These are phyloP conservation scores for Bruguiera gymnorhiza DNA, from an alignment of 345 rosid genomes.

Conservation along the genomic window DNA sequence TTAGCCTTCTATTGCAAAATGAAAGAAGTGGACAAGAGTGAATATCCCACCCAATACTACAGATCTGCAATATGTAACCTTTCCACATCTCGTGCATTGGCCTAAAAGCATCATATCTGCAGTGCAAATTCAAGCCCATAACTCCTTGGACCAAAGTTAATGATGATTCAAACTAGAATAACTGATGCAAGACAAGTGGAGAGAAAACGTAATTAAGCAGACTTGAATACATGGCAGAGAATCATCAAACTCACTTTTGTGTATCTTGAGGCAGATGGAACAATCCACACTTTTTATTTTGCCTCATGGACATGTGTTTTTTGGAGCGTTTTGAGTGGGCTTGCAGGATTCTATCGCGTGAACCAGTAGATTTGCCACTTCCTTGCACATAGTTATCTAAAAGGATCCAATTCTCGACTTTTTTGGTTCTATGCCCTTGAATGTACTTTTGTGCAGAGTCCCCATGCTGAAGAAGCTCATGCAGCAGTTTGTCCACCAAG, in stretches of 20 bases:
- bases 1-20: not conserved
- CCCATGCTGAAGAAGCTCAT: constrained; percentile 72
- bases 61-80: constrained; percentile 48
- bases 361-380: constrained; percentile 38
- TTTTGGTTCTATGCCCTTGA: constrained; percentile 62
- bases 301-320: constrained; percentile 69
- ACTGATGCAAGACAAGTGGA: not conserved
- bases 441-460: constrained; percentile 76
- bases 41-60: constrained; percentile 49
- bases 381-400: constrained; percentile 70
- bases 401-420: constrained; percentile 67
- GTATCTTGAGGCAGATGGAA: constrained; percentile 47
- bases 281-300: constrained; percentile 63
- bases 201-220: not conserved
- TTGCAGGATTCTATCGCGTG: constrained; percentile 40
- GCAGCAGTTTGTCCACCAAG: constrained; percentile 54
- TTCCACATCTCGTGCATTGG: constrained; percentile 83
- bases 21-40: not conserved
- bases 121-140: constrained; percentile 21
- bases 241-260: constrained; percentile 47
- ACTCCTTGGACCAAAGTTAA: not conserved
- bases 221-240: not conserved
- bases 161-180: not conserved
- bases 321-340: constrained; percentile 74
- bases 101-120: constrained; percentile 53